Base-by-base conservation (phyloP, 2,329 filamentous ascomycete genomes). In the Aspergillus proliferans region DNA sequence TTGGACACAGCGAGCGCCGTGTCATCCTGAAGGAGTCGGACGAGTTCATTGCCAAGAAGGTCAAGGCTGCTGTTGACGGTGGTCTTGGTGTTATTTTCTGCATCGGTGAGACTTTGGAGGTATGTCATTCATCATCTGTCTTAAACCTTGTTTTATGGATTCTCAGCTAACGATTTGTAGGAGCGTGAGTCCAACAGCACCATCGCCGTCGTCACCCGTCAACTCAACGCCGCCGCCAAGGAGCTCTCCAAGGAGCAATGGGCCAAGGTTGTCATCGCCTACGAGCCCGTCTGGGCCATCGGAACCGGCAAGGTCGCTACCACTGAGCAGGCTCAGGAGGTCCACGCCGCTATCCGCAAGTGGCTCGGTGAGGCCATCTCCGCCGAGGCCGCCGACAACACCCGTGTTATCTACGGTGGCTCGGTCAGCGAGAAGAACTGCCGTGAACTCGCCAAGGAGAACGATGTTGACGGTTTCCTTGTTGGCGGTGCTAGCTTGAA, bases 381-480 rank as follows among this genome's bases (percentile, higher is more conserved):
- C 57, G 76, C 82, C 66, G 79, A 87, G 69, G 88, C 86, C 49
- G 83, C 90, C 43, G 89, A 95, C 57, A 83, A 86, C 76, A 95
- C 91, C 54, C 84, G 93, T 64, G 88, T 98, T 70, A 85, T 98
- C 69, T 98, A 98, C 75, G 93, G 93, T 59, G 93, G 93, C 68
- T 93, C 87, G 64, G 93, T 98, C 65, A 94, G 81, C 70, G 93
- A 95, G 81, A 96, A 96, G 87, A 98, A 98, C 84, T 94, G 88
- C 81, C 82, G 79, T 67, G 92, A 97, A 57, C 82, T 98, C 64
- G 84, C 87, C 70, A 92, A 90, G 80, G 84, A 97, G 82, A 71
- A 82, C 57, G 93, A 98, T 73, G 95, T 98, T 71, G 93, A 98
- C 73, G 93, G 93, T 51, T 97, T 97, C 85, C 82, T 97, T 60